Evolutionary conservation across 2,329 filamentous ascomycete species (phyloP).

Genomic region (Epicoccum nigrum): DNA sequence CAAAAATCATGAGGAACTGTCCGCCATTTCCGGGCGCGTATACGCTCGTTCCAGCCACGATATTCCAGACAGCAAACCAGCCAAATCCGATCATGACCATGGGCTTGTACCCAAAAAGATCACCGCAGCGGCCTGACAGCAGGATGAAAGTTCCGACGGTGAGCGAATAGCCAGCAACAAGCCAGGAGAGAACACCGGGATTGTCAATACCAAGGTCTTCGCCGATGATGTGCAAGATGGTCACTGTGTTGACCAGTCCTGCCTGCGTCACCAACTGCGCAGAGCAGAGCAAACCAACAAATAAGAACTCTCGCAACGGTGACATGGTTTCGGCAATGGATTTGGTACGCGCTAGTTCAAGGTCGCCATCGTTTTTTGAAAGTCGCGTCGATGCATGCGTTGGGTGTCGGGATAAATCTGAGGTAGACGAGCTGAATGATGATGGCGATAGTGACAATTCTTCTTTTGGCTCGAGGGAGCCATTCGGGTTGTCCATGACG

Average conservation of each 20-base stretch:
- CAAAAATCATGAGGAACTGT: constrained; percentile 47
- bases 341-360: constrained; percentile 27
- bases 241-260: constrained; percentile 45
- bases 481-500: background rate
- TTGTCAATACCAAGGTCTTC: constrained; percentile 48
- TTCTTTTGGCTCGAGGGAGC: constrained; percentile 5
- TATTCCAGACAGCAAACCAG: constrained; percentile 58
- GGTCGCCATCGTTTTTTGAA: constrained; percentile 3
- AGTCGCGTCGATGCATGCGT: constrained; percentile 2
- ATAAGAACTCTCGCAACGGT: constrained; percentile 31
- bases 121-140: constrained; percentile 56
- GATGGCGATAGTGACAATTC: constrained; percentile 3
- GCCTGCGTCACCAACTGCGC: constrained; percentile 51
- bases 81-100: constrained; percentile 57
- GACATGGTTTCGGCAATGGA: constrained; percentile 33
- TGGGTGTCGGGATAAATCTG: constrained; percentile 3
- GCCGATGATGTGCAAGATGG: constrained; percentile 53
- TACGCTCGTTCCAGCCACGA: constrained; percentile 53
- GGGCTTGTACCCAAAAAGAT: constrained; percentile 58
- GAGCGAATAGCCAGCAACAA: constrained; percentile 56
- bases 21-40: constrained; percentile 39
- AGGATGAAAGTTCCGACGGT: constrained; percentile 60
- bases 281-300: constrained; percentile 35
- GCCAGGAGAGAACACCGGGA: constrained; percentile 55
- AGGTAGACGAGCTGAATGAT: background rate